A percentile compares a stretch with the other conserved stretches of the same genome.
These are phyloP conservation scores for Mesostigma viride DNA, from an alignment of 139 green algal genomes.

Conservation along the genomic window DNA sequence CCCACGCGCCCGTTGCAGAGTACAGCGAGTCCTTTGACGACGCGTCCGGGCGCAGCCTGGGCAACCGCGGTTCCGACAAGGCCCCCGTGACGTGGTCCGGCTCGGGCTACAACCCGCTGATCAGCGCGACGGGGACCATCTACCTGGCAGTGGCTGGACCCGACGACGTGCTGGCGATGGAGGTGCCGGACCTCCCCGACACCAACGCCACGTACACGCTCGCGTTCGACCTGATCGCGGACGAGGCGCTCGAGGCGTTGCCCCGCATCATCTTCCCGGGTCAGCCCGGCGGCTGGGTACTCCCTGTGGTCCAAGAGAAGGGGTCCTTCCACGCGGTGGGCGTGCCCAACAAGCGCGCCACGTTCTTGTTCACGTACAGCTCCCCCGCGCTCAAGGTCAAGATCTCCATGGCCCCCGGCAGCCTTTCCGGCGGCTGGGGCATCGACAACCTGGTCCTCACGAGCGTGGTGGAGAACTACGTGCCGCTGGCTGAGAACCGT, in stretches of 20 bases:
- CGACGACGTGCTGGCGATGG: not conserved
- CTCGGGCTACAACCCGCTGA: not conserved
- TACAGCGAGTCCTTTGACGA: constrained; percentile 18
- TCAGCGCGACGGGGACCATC: not conserved
- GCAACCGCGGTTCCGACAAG: not conserved
- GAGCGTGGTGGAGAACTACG: constrained; percentile 19
- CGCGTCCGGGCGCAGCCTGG: not conserved
- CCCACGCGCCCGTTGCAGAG: constrained; percentile 18
- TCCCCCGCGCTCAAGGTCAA: too few species aligned
- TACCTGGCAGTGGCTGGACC: not conserved
- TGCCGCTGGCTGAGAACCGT: constrained; percentile 7
- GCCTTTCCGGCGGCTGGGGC: too few species aligned
- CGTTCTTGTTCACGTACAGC: too few species aligned
- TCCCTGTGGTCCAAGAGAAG: too few species aligned
- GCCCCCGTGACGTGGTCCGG: not conserved
- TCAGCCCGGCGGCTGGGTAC: too few species aligned
- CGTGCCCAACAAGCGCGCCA: too few species aligned
- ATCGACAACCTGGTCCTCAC: constrained; percentile 17
- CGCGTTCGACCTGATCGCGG: constrained; percentile 5
- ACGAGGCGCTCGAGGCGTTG: not conserved
- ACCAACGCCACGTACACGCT: not conserved
- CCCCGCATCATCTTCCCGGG: too few species aligned
- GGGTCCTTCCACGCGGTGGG: too few species aligned
- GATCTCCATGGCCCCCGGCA: too few species aligned
- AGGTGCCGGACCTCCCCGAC: not conserved